phyloP scores from a whole-genome alignment of 805 yeast species.

The Blastobotrys americana region DNA sequence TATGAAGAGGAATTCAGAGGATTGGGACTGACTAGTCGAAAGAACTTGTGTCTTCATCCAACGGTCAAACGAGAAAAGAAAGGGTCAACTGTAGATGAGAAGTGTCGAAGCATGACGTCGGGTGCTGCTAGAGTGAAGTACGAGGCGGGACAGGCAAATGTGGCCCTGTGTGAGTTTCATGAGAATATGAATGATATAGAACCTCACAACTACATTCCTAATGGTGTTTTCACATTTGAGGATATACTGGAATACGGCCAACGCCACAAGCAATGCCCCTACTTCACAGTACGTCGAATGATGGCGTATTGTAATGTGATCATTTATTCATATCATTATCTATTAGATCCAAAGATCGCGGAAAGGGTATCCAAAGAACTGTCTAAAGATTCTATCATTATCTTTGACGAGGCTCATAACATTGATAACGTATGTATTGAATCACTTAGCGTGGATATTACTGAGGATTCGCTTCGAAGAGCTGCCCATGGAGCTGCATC shows the following conservation, averaged over 20 bases:
- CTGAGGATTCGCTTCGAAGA: constrained; percentile 77
- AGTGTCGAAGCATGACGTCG: constrained; percentile 89
- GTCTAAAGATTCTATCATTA: constrained; percentile 86
- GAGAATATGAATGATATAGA: constrained; percentile 82
- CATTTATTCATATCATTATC: constrained; percentile 93
- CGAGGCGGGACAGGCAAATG: constrained; percentile 52
- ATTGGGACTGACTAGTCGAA: constrained; percentile 87
- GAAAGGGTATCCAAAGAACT: constrained; percentile 89
- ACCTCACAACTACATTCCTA: constrained; percentile 81
- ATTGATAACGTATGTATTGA: constrained; percentile 98
- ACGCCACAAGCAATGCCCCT: constrained; percentile 80
- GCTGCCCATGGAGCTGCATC: constrained; percentile 85
- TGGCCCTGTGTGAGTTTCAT: constrained; percentile 75
- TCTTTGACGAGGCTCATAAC: constrained; percentile 98
- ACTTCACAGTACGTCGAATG: constrained; percentile 97
- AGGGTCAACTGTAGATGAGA: constrained; percentile 91
- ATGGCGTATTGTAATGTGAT: constrained; percentile 83
- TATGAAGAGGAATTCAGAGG: constrained; percentile 88
- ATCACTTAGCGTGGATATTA: constrained; percentile 81
- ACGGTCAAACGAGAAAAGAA: constrained; percentile 78
- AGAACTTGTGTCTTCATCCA: constrained; percentile 89
- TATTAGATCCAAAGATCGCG: constrained; percentile 94
- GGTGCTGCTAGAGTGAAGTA: constrained; percentile 71
- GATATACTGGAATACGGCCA: constrained; percentile 71
- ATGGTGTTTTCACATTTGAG: constrained; percentile 94